A percentile compares a stretch with the other conserved stretches of the same genome.
These are phyloP conservation scores for Xylona heveae DNA, from an alignment of 495 filamentous ascomycete species.

Conservation along the genomic window DNA sequence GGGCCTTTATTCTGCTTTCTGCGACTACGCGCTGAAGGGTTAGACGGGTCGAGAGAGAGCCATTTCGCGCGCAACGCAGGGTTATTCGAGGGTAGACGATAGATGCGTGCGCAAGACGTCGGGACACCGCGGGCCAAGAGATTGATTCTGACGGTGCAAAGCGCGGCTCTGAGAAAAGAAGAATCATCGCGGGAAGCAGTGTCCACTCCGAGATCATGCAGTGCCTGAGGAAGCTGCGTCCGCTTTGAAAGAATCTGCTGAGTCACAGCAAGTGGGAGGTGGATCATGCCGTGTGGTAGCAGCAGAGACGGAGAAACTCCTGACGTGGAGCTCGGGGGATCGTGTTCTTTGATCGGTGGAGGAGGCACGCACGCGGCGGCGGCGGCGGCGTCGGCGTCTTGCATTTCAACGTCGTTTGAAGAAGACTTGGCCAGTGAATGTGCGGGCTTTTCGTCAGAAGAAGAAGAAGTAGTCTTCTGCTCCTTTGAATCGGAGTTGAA, in stretches of 20 bases:
- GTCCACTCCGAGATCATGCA: slow-evolving; percentile 6
- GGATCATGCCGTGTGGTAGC: too few species aligned
- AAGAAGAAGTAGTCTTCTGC: not conserved
- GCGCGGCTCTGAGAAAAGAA: slow-evolving; percentile 12
- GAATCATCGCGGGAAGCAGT: slow-evolving; percentile 4
- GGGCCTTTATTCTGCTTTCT: not conserved
- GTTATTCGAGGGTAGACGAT: slow-evolving; percentile 37
- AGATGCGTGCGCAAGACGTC: slow-evolving; percentile 42
- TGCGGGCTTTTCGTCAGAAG: not conserved
- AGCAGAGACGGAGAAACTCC: slow-evolving; percentile 7
- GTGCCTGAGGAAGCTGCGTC: slow-evolving; percentile 3
- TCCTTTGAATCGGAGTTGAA: not conserved
- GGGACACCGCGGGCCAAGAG: slow-evolving; percentile 38
- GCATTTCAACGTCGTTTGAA: not conserved
- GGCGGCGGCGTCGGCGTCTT: not conserved
- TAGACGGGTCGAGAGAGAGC: slow-evolving; percentile 19
- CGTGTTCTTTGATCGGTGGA: not conserved
- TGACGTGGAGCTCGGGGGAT: too few species aligned
- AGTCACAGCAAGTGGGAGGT: slow-evolving; percentile 3
- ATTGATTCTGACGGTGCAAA: slow-evolving; percentile 37
- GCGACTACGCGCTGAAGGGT: not conserved
- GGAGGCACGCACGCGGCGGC: not conserved
- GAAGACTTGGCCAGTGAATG: not conserved
- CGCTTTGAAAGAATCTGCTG: slow-evolving; percentile 3
- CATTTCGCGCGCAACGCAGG: slow-evolving; percentile 27